These are phyloP conservation scores for Zymoseptoria tritici DNA, from an alignment of 2,329 filamentous ascomycete species.

Conservation along the genomic window DNA sequence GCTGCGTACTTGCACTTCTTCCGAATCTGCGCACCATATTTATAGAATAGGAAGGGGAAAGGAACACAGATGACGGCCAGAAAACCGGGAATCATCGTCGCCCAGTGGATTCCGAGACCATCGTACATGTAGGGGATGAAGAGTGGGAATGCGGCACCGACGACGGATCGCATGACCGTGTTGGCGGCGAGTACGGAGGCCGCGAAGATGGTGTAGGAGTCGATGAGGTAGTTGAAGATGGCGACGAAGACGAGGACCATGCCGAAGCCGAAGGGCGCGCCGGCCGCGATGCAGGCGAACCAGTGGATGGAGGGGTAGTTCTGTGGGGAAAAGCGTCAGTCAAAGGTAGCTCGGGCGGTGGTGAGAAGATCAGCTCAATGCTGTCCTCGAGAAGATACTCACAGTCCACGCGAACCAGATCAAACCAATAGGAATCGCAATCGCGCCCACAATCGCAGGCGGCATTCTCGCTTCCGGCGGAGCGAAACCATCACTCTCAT, in stretches of 20 bases:
- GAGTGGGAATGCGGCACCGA: slow-evolving; percentile 71
- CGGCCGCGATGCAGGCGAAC: slow-evolving; percentile 45
- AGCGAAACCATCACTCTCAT: slow-evolving; percentile 46
- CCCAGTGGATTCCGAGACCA: slow-evolving; percentile 57
- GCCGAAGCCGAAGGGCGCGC: slow-evolving; percentile 50
- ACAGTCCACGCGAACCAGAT: slow-evolving; percentile 64
- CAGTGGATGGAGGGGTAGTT: slow-evolving; percentile 51
- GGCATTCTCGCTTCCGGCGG: slow-evolving; percentile 61
- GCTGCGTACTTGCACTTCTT: slow-evolving; percentile 62
- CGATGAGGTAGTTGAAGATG: slow-evolving; percentile 60
- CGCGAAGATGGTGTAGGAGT: slow-evolving; percentile 59
- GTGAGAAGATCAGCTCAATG: too few species aligned
- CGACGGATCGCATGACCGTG: slow-evolving; percentile 70
- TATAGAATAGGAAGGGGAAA: slow-evolving; percentile 69
- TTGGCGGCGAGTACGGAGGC: slow-evolving; percentile 65
- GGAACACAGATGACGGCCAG: slow-evolving; percentile 64
- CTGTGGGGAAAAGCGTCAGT: too few species aligned
- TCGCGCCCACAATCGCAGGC: slow-evolving; percentile 53
- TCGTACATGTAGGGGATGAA: slow-evolving; percentile 61
- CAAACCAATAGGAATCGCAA: slow-evolving; percentile 56
- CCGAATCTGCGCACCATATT: slow-evolving; percentile 55
- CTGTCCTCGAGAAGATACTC: too few species aligned
- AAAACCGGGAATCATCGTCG: slow-evolving; percentile 65
- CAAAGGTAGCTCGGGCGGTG: too few species aligned
- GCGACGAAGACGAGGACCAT: slow-evolving; percentile 62